Evolutionary conservation across 2,329 filamentous ascomycete genomes (phyloP), one percentile per base, ranked within the genome.

Genomic region (Diaporthe destruens): DNA sequence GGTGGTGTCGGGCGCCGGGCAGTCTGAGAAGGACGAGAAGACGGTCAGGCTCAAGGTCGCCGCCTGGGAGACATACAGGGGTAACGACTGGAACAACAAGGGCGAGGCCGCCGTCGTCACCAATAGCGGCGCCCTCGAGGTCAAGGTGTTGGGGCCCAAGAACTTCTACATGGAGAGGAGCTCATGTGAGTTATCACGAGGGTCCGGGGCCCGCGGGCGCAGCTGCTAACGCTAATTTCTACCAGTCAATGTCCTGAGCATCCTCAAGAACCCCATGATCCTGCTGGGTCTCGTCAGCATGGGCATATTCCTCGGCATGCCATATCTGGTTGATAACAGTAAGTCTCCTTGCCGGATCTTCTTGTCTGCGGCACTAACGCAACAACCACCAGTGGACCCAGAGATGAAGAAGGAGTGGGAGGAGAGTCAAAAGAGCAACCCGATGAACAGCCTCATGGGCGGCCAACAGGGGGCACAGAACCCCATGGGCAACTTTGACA

Each of bases 241-340:
- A 23, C 57, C 76, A 94, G 93, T 96, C 84, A 94, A 92, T 23
- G 87, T 95, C n/a, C 79, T 98, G 72, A 90, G 89, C 72, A 91
- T 98, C 71, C 86, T 98, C 78, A 96, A 96, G 86, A 98, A 94
- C 80, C 96, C 96, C 4, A 98, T 98, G 95, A 98, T 98, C 75
- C 88, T 99, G 74, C 92, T 99, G 86, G 95, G 93, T 6, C 83
- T 97, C 44, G 91, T 96, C 51, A 94, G 92, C 74, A 90, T 98
- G 85, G 91, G 85, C 6, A 86, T 98, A 76, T 95, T 98, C 75
- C 88, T 98, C 78, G 95, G 95, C 76, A 94, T 98, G 93, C 96
- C 96, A 18, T 96, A 98, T 82, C 83, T 99, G 71, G 91, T 98
- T 85, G 95, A 98, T 67, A 98, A 96, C 81, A 98, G 95, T 98